Evolutionary conservation across 2,329 filamentous ascomycete species (phyloP).

Genomic region (Neofusicoccum umdonicola): DNA sequence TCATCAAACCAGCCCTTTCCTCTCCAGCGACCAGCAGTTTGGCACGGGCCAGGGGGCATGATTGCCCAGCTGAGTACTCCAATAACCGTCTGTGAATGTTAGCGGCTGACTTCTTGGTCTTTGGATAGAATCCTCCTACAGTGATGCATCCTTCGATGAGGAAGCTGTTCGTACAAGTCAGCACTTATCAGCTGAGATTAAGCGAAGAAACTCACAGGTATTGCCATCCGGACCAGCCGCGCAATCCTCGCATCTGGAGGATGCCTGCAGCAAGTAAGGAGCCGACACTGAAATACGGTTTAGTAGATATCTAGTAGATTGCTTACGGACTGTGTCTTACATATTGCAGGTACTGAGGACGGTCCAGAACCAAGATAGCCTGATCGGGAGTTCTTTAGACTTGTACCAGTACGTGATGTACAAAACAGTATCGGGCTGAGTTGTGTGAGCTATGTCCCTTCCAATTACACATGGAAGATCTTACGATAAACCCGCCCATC

Average conservation of each 20-base stretch:
- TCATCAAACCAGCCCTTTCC: conserved; percentile 7
- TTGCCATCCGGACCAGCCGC: conserved; percentile 48
- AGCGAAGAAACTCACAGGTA: conserved; percentile 44
- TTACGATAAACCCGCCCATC: conserved; percentile 54
- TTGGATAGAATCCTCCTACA: conserved; percentile 22
- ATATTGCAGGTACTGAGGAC: conserved; percentile 39
- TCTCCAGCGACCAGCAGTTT: conserved; percentile 5
- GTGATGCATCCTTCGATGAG: conserved; percentile 43
- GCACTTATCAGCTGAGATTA: neutral
- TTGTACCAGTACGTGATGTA: conserved; percentile 68
- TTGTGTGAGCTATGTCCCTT: neutral
- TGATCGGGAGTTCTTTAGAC: conserved; percentile 59
- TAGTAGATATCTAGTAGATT: conserved; percentile 21
- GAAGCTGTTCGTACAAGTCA: neutral
- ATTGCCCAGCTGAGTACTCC: conserved; percentile 47
- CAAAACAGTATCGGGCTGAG: conserved; percentile 50
- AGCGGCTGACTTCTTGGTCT: neutral
- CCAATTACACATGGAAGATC: neutral
- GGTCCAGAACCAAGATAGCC: conserved; percentile 63
- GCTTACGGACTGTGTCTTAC: neutral
- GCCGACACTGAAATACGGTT: conserved; percentile 43
- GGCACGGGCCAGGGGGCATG: neutral
- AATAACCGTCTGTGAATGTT: conserved; percentile 36
- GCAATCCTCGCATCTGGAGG: conserved; percentile 41
- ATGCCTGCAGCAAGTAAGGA: conserved; percentile 47